Evolutionary conservation across 75 land plant species (phyloP), one percentile per base, ranked within the genome.

Genomic region (Pinus taeda): DNA sequence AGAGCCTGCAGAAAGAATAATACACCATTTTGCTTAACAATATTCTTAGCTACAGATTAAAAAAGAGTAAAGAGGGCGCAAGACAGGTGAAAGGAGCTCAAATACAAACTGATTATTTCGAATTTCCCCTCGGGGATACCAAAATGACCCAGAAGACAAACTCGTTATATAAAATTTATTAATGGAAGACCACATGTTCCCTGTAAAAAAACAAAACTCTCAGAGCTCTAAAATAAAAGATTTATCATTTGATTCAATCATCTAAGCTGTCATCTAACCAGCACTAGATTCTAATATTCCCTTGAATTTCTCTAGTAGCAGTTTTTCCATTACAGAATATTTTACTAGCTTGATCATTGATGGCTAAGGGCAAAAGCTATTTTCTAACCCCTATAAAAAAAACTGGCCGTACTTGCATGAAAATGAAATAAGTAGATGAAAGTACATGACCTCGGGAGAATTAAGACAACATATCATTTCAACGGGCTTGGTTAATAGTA

Each of bases 1-100:
- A 83, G 74, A 60, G 85, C 83, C 85, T 83, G 84, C 76, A 80
- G 20, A 75, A 66, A 37, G 17, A 15, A 4, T 12, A 72, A 78
- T 14, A 12, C 15, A 14, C 11, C 53, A 73, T 21, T 39, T 49
- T 53, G 60, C 5, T 6, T 66, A 66, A 1, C 70, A 66, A 9
- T 36, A 37, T 18, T 18, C 8, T 66, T 15, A 4, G 12, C 11
- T 49, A 49, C 55, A 49, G 55, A 9, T 49, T 49, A 1, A 62
- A 62, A 62, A 17, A 15, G 11, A 49, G 55, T 29, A 66, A 66
- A 18, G 15, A 36, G 18, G 0, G 39, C n/a, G 14, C 17, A 66
- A 66, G 33, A 26, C 30, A 36, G 36, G 18, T 30, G 36, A 66
- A 66, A 29, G 17, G 36, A 36, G 20, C 42, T 30, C 36, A 4